Conservation (phyloP, 495 filamentous ascomycete species). For the Bombardia bombarda region DNA sequence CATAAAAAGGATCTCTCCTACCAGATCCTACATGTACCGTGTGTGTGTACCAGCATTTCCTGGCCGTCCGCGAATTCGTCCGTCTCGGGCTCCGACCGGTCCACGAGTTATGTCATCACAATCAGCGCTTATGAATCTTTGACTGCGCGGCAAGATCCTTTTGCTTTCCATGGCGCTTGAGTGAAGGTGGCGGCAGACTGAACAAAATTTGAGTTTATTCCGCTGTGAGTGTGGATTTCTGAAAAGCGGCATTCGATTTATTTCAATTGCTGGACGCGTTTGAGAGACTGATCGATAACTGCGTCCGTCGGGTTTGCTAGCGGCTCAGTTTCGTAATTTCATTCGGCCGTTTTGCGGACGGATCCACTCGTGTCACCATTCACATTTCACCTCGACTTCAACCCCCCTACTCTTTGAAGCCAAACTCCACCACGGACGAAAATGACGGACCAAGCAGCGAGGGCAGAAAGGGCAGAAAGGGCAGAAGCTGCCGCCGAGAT, state of each 20-base stretch:
- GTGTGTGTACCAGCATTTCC: background rate
- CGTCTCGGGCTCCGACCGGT: slow-evolving; percentile 6
- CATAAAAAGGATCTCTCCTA: no score
- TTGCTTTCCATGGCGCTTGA: no score
- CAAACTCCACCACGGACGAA: background rate
- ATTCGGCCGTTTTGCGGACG: slow-evolving; percentile 1
- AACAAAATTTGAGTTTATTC: background rate
- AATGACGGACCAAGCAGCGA: background rate
- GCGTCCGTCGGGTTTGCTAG: no score
- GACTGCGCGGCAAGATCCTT: background rate
- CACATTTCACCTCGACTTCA: background rate
- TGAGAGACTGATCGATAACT: no score
- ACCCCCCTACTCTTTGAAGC: background rate
- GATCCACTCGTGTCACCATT: background rate
- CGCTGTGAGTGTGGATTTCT: background rate
- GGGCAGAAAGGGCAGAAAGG: background rate
- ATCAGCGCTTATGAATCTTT: background rate
- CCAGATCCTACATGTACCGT: no score
- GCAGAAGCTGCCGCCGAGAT: slow-evolving; percentile 3
- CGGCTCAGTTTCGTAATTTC: background rate
- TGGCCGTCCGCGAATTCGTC: slow-evolving; percentile 1
- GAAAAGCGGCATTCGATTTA: background rate
- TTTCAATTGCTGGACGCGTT: background rate
- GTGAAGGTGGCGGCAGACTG: no score
- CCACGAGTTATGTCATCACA: background rate